Evolutionary conservation across 306 rosid species (phyloP).

Genomic region (Adenanthera pavonina): DNA sequence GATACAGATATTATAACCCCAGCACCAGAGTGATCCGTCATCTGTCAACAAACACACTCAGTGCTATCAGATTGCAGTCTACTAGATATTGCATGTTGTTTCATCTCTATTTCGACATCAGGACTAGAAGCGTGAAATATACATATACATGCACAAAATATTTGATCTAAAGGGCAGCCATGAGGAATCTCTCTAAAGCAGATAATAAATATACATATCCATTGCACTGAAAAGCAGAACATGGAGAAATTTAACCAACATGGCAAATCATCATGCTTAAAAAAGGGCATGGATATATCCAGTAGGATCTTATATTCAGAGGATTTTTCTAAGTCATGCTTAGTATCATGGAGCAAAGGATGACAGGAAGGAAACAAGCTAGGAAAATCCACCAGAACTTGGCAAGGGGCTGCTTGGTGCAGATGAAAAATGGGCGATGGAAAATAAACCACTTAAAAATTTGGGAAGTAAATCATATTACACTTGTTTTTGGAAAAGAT

Average conservation of each 20-base stretch:
- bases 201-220: neutral
- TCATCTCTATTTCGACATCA: constrained; percentile 18
- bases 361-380: neutral
- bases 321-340: neutral
- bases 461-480: neutral
- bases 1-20: constrained; percentile 97
- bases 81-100: neutral
- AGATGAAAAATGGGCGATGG: neutral
- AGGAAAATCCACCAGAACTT: neutral
- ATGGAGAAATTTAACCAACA: neutral
- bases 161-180: neutral
- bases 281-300: neutral
- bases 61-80: neutral
- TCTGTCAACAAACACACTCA: constrained; percentile 58
- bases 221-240: constrained; percentile 4
- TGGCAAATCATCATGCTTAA: neutral
- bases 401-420: neutral
- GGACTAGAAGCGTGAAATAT: constrained; percentile 3
- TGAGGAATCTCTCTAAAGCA: neutral
- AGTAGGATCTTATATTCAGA: constrained; percentile 9
- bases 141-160: neutral
- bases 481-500: neutral
- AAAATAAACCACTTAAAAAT: neutral
- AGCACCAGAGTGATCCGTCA: constrained; percentile 92
- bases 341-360: constrained; percentile 2